Evolutionary conservation across 2,329 filamentous ascomycete genomes (phyloP).

Genomic region (Aspergillaceae sp.): DNA sequence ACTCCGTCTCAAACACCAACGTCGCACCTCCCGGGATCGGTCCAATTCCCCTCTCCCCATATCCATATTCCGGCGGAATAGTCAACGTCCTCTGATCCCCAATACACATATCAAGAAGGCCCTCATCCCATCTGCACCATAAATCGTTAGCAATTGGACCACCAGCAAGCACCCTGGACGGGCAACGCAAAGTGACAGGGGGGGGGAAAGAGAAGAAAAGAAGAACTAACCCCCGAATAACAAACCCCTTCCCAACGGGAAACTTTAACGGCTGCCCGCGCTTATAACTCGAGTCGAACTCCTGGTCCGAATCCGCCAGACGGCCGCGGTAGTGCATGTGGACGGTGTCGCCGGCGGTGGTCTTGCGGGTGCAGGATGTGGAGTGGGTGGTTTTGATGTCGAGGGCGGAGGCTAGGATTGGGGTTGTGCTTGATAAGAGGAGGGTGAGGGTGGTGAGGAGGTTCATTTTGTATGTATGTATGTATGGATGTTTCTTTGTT

Average conservation of each 20-base stretch:
- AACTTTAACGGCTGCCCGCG: slow-evolving; percentile 69
- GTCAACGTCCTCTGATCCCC: slow-evolving; percentile 86
- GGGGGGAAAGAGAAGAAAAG: too few species aligned
- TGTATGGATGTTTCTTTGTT: neutral
- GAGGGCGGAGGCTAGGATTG: slow-evolving; percentile 44
- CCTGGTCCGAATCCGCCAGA: slow-evolving; percentile 59
- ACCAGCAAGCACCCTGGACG: neutral
- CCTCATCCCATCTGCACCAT: slow-evolving; percentile 69
- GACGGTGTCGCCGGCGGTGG: slow-evolving; percentile 65
- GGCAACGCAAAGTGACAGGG: slow-evolving; percentile 2
- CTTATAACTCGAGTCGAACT: slow-evolving; percentile 81
- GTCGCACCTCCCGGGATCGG: slow-evolving; percentile 78
- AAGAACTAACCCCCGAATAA: slow-evolving; percentile 71
- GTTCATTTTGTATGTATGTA: slow-evolving; percentile 32
- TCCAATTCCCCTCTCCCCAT: slow-evolving; percentile 66
- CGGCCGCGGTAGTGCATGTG: slow-evolving; percentile 85
- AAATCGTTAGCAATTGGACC: slow-evolving; percentile 1
- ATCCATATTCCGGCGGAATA: slow-evolving; percentile 78
- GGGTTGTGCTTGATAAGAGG: slow-evolving; percentile 39
- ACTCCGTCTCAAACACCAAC: slow-evolving; percentile 84
- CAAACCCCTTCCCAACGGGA: slow-evolving; percentile 66
- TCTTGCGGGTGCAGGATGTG: slow-evolving; percentile 73
- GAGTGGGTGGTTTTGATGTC: slow-evolving; percentile 67
- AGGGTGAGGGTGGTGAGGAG: slow-evolving; percentile 34
- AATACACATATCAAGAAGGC: slow-evolving; percentile 86